Percentiles rank a stretch among this genome's conserved stretches.
phyloP scores from a whole-genome alignment of 345 rosid genomes.

The Citrus glauca region DNA sequence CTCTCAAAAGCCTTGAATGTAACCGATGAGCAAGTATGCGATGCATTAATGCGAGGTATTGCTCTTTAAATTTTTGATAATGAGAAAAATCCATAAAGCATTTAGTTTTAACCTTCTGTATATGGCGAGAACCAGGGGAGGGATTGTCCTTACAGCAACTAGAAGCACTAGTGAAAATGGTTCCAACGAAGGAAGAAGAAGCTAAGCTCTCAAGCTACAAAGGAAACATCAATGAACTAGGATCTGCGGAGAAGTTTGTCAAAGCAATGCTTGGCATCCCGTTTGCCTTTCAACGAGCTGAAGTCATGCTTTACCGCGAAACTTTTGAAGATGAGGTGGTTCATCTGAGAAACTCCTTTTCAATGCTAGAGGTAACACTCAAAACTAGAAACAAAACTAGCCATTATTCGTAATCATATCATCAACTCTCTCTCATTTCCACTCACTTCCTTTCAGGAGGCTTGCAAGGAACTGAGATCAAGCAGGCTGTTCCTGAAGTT shows the following conservation, averaged over 20 bases:
- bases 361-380: slow-evolving; percentile 70
- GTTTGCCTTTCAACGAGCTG: slow-evolving; percentile 65
- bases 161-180: slow-evolving; percentile 92
- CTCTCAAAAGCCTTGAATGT: slow-evolving; percentile 78
- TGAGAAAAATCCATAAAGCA: not conserved
- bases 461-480: slow-evolving; percentile 94
- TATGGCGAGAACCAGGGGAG: slow-evolving; percentile 41
- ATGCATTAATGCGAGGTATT: slow-evolving; percentile 72
- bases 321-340: slow-evolving; percentile 87
- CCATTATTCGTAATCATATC: not conserved
- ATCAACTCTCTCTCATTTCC: not conserved
- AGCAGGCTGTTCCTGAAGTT: slow-evolving; percentile 85
- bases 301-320: slow-evolving; percentile 91
- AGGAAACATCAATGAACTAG: slow-evolving; percentile 75
- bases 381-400: not conserved
- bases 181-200: slow-evolving; percentile 91
- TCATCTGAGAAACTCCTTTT: slow-evolving; percentile 84
- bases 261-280: slow-evolving; percentile 56
- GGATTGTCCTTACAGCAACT: slow-evolving; percentile 74
- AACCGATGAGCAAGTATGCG: slow-evolving; percentile 71
- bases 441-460: slow-evolving; percentile 48
- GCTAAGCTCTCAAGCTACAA: slow-evolving; percentile 57
- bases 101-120: not conserved
- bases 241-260: slow-evolving; percentile 77
- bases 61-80: not conserved